Evolutionary conservation across 768 basidiomycete species (phyloP).

Genomic region (Auriscalpium vulgare): DNA sequence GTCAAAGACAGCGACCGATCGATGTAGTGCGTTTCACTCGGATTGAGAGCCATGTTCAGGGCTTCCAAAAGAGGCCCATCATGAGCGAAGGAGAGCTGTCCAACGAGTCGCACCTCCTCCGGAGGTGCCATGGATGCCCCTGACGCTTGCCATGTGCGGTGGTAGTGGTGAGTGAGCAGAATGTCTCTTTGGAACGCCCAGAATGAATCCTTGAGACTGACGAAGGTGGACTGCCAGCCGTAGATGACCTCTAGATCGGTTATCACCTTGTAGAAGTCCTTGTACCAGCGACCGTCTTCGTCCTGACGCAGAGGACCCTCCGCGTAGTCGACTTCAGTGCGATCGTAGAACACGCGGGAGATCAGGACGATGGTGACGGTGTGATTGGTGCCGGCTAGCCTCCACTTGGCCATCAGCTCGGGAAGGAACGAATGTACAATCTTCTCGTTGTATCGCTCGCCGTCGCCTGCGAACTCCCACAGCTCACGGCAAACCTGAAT

Average conservation of each 20-base stretch:
- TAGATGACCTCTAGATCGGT: constrained; percentile 83
- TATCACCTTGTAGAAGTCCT: constrained; percentile 95
- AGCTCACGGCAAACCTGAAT: constrained; percentile 95
- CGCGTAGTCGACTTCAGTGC: constrained; percentile 71
- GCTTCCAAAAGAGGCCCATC: constrained; percentile 96
- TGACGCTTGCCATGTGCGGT: constrained; percentile 44
- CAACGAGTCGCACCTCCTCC: constrained; percentile 62
- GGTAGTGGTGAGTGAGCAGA: constrained; percentile 81
- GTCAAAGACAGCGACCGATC: constrained; percentile 91
- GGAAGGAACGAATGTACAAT: constrained; percentile 97
- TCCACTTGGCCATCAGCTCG: constrained; percentile 79
- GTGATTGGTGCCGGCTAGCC: constrained; percentile 80
- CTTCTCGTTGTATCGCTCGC: constrained; percentile 93
- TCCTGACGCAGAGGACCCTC: constrained; percentile 74
- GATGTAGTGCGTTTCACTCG: constrained; percentile 90
- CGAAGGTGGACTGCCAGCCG: constrained; percentile 84
- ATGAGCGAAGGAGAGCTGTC: constrained; percentile 77
- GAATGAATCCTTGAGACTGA: constrained; percentile 81
- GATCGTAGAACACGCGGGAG: constrained; percentile 85
- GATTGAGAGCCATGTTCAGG: constrained; percentile 85
- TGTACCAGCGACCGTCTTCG: constrained; percentile 76
- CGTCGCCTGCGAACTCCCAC: constrained; percentile 96
- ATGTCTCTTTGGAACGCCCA: constrained; percentile 91
- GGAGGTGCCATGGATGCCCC: constrained; percentile 28
- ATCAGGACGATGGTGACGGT: constrained; percentile 92